Base-by-base conservation (phyloP, 441 rosid genomes). In the Metrosideros polymorpha region DNA sequence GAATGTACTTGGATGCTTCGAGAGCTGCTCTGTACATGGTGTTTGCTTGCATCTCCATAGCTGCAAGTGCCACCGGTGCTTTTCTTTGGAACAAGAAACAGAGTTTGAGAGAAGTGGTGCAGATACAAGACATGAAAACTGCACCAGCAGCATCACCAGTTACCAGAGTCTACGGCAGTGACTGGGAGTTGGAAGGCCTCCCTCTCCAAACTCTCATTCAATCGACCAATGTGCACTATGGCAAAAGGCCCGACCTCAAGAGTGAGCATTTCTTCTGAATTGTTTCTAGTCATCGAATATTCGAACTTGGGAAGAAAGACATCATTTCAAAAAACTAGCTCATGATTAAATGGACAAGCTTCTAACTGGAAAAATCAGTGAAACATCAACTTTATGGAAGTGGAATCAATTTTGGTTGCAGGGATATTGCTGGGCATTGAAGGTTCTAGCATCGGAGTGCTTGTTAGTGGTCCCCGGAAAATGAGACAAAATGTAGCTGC, bases 401-500 rank as follows among this genome's bases (percentile, higher is more conserved):
- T 50, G n/a, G 35, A 66, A 66, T 42, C 5, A 39, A 71, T 19
- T 5, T 32, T 53, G 45, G 12, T 35, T 76, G 86, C 88, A 87
- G 83, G 55, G 75, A 86, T 86, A 35, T 82, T 86, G 12, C 45
- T 75, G 29, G 84, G 79, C 43, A 83, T 83, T 39, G 83, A 71
- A 63, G 88, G 84, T 47, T 83, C 88, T 32, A 84, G 83, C 84
- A 50, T 87, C 7, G 59, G 86, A 29, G 88, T 87, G 43, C 83
- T 87, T 17, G 84, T 54, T 8, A 84, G 86, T 6, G 88, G 88
- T 59, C 88, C 88, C 15, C 84, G 47, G 83, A 84, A 83, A 83
- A 84, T 89, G 88, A 89, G 90, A 76, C 90, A 82, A 53, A 89
- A 88, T 71, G 89, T 88, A 42, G 92, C 90, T 25, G 82, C 39